These are phyloP conservation scores for Paramecium primaurelia DNA, from an alignment of 73 alveolate genomes.

Conservation along the genomic window DNA sequence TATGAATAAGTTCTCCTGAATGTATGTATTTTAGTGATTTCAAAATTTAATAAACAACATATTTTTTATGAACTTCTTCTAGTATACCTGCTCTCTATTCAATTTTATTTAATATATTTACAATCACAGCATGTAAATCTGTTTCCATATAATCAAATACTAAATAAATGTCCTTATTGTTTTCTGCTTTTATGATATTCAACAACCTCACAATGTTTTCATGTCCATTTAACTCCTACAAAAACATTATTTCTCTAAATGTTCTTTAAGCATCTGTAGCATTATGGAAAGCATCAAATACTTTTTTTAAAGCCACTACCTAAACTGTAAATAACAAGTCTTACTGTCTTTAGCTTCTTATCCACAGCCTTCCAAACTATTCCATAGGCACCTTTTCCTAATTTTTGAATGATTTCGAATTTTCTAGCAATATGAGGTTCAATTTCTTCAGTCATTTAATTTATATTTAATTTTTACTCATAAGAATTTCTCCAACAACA, in stretches of 20 bases:
- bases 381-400: conserved; percentile 96
- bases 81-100: conserved; percentile 87
- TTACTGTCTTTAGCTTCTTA: conserved; percentile 66
- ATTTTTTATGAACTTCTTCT: conserved; percentile 91
- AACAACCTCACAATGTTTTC: conserved; percentile 93
- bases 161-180: conserved; percentile 91
- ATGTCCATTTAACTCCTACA: conserved; percentile 83
- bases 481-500: background rate
- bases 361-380: conserved; percentile 94
- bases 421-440: conserved; percentile 84
- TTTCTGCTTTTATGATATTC: conserved; percentile 94
- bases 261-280: conserved; percentile 92
- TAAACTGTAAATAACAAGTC: conserved; percentile 18
- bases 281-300: conserved; percentile 91
- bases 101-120: background rate
- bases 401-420: conserved; percentile 78
- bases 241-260: conserved; percentile 86
- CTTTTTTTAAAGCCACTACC: conserved; percentile 85
- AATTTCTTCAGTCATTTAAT: conserved; percentile 80
- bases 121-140: conserved; percentile 96
- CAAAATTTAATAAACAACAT: conserved; percentile 90
- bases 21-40: conserved; percentile 95
- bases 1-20: conserved; percentile 81
- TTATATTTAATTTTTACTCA: background rate
- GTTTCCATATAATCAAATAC: conserved; percentile 97